Evolutionary conservation across 768 basidiomycete genomes (phyloP), one percentile per base, ranked within the genome.

Genomic region (Hydnomerulius pinastri): DNA sequence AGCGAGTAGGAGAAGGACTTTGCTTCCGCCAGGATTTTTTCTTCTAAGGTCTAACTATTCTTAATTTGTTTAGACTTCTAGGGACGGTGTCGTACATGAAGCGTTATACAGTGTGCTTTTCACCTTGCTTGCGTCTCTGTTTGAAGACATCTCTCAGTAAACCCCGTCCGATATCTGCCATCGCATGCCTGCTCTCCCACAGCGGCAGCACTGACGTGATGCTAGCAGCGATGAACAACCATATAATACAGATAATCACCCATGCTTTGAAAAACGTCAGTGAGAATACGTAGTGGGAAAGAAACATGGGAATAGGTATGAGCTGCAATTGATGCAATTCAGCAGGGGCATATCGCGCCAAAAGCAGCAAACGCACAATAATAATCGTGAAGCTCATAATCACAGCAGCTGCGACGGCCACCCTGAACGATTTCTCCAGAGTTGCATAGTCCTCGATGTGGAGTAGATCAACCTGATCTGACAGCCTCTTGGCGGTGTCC

Each of bases 151-250:
- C n/a, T n/a, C n/a, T n/a, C n/a, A n/a, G n/a, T n/a, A n/a, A n/a
- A n/a, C n/a, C n/a, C n/a, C n/a, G n/a, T n/a, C n/a, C n/a, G 29
- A 57, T 57, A 10, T 30, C 32, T 30, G 15, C 24, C 42, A 57
- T 57, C 17, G 56, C 56, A 18, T 6, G 41, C n/a, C 56, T 54
- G 10, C 56, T 57, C 46, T 57, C 56, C 56, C 56, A 57, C 24
- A 57, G 55, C 6, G 56, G 56, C 28, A 57, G 42, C n/a, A 57
- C 42, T 3, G 56, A 57, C 13, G 56, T 57, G 29, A 57, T 57
- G 9, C 40, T 4, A 28, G 56, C 56, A 17, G 56, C 56, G 7
- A 55, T 48, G 17, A 57, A 51, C 36, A 57, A 54, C 56, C 56
- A 57, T n/a, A 37, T 24, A 15, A 57, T 49, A 28, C 56, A 57